These are phyloP conservation scores for Ceratobasidium sp. DNA, from an alignment of 1,284 basidiomycete genomes.

Conservation along the genomic window DNA sequence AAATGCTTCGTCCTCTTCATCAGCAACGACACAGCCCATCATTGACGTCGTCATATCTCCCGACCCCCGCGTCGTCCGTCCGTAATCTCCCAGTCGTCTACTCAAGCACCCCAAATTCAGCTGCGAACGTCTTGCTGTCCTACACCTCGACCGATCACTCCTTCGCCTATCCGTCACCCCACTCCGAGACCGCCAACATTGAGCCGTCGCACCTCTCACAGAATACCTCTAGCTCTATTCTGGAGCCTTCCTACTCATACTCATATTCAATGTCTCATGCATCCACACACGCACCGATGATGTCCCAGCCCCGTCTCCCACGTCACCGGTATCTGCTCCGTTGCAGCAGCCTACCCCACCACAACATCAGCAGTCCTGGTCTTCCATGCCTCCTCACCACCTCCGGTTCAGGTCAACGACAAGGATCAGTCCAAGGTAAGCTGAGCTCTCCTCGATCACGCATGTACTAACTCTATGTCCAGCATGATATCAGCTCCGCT, in stretches of 20 bases:
- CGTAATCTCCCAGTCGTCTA: constrained; percentile 29
- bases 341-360: constrained; percentile 42
- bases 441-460: constrained; percentile 9
- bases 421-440: constrained; percentile 38
- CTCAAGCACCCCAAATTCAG: no score
- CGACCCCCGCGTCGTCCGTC: constrained; percentile 36
- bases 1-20: no score
- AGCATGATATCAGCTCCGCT: constrained; percentile 25
- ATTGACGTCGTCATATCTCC: no score
- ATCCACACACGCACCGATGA: constrained; percentile 28
- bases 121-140: constrained; percentile 4
- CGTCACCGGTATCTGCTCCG: constrained; percentile 35
- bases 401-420: constrained; percentile 20
- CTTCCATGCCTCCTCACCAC: constrained; percentile 43
- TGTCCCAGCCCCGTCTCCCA: constrained; percentile 43
- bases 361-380: constrained; percentile 31
- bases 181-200: constrained; percentile 34
- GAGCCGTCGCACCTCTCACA: constrained; percentile 27
- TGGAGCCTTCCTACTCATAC: constrained; percentile 1
- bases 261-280: constrained; percentile 32
- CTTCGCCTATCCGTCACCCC: constrained; percentile 28
- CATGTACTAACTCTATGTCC: constrained; percentile 13
- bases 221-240: not conserved
- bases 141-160: constrained; percentile 27
- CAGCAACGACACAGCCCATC: no score